Conservation (phyloP, 2,329 filamentous ascomycete species). For the Fonsecaea erecta region DNA sequence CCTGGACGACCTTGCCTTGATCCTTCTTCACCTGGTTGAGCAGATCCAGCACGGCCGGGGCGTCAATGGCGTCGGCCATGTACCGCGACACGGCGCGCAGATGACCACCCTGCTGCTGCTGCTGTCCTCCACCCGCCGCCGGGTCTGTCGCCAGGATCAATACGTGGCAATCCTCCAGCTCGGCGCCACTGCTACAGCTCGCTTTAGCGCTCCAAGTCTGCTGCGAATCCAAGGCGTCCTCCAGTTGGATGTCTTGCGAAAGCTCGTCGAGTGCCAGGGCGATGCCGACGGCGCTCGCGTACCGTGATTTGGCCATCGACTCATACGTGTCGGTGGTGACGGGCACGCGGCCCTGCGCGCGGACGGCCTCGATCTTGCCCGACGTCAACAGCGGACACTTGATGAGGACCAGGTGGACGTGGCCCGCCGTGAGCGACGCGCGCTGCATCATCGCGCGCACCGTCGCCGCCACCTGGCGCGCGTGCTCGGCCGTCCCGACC, state of each 20-base stretch:
- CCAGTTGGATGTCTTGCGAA: constrained; percentile 21
- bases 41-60: constrained; percentile 10
- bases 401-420: constrained; percentile 40
- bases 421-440: constrained; percentile 27
- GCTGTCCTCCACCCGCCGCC: constrained; percentile 22
- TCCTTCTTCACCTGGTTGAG: constrained; percentile 8
- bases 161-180: constrained; percentile 43
- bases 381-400: constrained; percentile 43
- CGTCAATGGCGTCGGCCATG: constrained; percentile 28
- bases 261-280: constrained; percentile 40
- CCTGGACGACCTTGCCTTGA: constrained; percentile 36
- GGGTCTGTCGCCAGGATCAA: constrained; percentile 40
- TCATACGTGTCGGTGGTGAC: constrained; percentile 43
- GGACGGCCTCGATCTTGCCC: constrained; percentile 38
- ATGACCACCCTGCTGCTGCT: neutral
- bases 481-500: constrained; percentile 41
- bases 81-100: constrained; percentile 12
- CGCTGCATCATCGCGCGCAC: constrained; percentile 35
- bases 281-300: constrained; percentile 42
- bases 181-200: constrained; percentile 43
- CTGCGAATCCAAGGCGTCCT: constrained; percentile 33
- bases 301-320: constrained; percentile 44
- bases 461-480: constrained; percentile 34
- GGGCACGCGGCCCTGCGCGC: constrained; percentile 33
- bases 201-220: constrained; percentile 40